Evolutionary conservation across 2,329 filamentous ascomycete genomes (phyloP).

Genomic region (Talaromyces albobiverticillius): DNA sequence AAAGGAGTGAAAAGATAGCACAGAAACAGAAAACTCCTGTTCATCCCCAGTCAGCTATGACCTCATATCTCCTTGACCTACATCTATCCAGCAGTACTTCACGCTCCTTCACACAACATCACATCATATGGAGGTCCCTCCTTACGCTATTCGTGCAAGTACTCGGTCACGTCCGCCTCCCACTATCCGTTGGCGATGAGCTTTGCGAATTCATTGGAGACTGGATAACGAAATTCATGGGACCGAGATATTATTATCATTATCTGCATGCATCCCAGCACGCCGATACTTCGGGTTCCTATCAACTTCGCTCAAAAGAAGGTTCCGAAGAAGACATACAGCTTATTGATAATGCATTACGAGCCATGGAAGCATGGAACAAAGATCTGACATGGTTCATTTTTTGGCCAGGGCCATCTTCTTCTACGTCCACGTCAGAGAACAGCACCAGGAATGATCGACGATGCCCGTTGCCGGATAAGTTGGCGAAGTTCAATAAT

Average conservation of each 20-base stretch:
- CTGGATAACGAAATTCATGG: slow-evolving; percentile 36
- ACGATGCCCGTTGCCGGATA: slow-evolving; percentile 7
- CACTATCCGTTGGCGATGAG: slow-evolving; percentile 38
- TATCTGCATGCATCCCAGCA: background rate
- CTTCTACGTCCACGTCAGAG: background rate
- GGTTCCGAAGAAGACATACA: slow-evolving; percentile 12
- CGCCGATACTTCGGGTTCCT: too few species aligned
- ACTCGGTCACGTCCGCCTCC: slow-evolving; percentile 37
- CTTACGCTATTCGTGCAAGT: slow-evolving; percentile 38
- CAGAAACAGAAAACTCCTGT: too few species aligned
- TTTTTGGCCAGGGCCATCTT: slow-evolving; percentile 25
- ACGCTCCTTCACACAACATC: slow-evolving; percentile 37
- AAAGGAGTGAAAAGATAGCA: slow-evolving; percentile 16
- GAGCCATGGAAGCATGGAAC: slow-evolving; percentile 42
- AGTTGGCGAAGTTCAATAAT: slow-evolving; percentile 25
- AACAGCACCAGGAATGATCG: background rate
- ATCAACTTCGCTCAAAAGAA: slow-evolving; percentile 9
- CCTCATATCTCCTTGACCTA: slow-evolving; percentile 12
- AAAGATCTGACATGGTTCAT: slow-evolving; percentile 41
- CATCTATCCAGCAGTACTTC: slow-evolving; percentile 21
- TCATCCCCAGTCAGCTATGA: background rate
- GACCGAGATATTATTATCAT: slow-evolving; percentile 27
- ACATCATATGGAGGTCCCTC: slow-evolving; percentile 38
- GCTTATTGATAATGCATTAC: slow-evolving; percentile 29
- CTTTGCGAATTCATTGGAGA: slow-evolving; percentile 37